phyloP scores from a whole-genome alignment of 1,284 basidiomycete species.

The Pseudozyma thailandica region DNA sequence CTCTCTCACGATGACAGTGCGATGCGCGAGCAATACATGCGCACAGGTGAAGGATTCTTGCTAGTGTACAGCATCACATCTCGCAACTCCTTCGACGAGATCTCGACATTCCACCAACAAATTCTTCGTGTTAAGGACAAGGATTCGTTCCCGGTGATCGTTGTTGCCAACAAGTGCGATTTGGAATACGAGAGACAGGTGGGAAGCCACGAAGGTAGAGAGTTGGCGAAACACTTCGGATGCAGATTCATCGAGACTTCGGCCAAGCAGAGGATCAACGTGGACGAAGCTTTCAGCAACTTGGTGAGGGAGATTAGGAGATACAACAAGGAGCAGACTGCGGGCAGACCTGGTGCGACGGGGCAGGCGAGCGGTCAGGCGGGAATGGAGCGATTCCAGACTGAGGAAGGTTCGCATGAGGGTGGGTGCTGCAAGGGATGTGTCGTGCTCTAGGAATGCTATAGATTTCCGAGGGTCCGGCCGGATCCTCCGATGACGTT shows the following conservation, averaged over 20 bases:
- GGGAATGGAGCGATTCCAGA: conserved; percentile 55
- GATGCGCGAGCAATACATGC: conserved; percentile 98
- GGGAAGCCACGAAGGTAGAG: conserved; percentile 96
- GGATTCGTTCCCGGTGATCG: conserved; percentile 94
- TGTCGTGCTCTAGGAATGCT: conserved; percentile 47
- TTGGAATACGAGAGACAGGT: conserved; percentile 98
- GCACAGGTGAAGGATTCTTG: conserved; percentile 96
- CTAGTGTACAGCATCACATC: conserved; percentile 99
- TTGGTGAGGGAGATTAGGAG: conserved; percentile 96
- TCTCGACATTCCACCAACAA: conserved; percentile 96
- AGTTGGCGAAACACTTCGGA: conserved; percentile 93
- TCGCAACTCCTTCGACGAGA: conserved; percentile 95
- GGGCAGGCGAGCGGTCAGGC: conserved; percentile 50
- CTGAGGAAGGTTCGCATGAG: conserved; percentile 50
- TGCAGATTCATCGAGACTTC: conserved; percentile 99
- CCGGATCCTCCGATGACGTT: too few species aligned
- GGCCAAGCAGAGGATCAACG: conserved; percentile 97
- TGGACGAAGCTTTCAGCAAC: conserved; percentile 97
- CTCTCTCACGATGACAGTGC: conserved; percentile 75
- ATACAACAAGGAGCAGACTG: conserved; percentile 78
- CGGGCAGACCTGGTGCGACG: conserved; percentile 60
- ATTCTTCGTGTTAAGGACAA: conserved; percentile 87
- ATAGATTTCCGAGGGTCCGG: too few species aligned
- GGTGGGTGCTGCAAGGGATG: conserved; percentile 59
- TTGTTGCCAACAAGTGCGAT: conserved; percentile 99